Conservation (phyloP, 2,329 filamentous ascomycete genomes). For the Aspergillus hortae region DNA sequence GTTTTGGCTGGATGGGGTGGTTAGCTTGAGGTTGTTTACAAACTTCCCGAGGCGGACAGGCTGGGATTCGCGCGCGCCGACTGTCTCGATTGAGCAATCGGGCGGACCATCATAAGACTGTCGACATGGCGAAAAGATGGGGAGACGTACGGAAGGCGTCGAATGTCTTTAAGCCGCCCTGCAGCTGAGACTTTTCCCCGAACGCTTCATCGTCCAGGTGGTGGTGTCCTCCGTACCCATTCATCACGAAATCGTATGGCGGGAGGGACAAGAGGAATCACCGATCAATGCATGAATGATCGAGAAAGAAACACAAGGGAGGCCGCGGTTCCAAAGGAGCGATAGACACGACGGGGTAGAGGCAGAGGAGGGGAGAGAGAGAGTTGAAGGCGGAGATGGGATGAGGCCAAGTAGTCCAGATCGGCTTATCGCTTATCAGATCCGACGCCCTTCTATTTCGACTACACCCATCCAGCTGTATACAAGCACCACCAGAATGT, state of each 20-base stretch:
- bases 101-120: too few relatives aligned
- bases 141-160: slow-evolving; percentile 84
- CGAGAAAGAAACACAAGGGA: slow-evolving; percentile 4
- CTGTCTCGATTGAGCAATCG: too few relatives aligned
- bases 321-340: background rate
- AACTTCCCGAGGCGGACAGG: too few relatives aligned
- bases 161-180: slow-evolving; percentile 69
- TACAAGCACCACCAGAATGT: background rate
- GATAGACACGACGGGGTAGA: slow-evolving; percentile 3
- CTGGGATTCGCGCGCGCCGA: too few relatives aligned
- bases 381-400: background rate
- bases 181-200: slow-evolving; percentile 62
- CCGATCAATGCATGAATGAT: slow-evolving; percentile 25
- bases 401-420: slow-evolving; percentile 21
- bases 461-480: background rate
- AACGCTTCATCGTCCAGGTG: slow-evolving; percentile 76
- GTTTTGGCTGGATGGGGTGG: slow-evolving; percentile 68
- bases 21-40: background rate
- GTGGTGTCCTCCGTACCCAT: slow-evolving; percentile 68
- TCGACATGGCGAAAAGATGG: too few relatives aligned
- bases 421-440: slow-evolving; percentile 8
- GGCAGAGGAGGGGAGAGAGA: background rate
- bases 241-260: slow-evolving; percentile 54
- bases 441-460: background rate
- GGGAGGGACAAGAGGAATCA: slow-evolving; percentile 7